Base-by-base conservation (phyloP, 116 monocot genomes). In the Phalaenopsis hybrid region DNA sequence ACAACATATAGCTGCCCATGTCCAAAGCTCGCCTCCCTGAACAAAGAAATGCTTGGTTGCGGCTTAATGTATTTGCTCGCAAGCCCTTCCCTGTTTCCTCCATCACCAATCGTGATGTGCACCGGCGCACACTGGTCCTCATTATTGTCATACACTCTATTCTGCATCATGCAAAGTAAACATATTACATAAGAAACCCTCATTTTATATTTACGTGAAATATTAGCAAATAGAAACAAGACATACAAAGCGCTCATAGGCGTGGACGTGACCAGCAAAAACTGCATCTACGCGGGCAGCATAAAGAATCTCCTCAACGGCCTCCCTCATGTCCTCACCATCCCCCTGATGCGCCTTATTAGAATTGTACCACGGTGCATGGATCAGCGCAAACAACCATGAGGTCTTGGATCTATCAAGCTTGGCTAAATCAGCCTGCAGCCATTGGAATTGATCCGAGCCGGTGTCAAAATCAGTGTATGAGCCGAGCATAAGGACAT, bases 21-120 rank as follows among this genome's bases (percentile, higher is more conserved):
- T 75, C 95, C 95, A 63, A 98, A 98, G 84, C 97, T 98, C 20
- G 95, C 97, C 85, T 98, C 95, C 58, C 97, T 82, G 79, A 95
- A 98, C 80, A 87, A 44, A 37, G 97, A 98, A 17, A 93, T 88
- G 51, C 13, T 74, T 0, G 91, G 93, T 81, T 83, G 28, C 0
- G 96, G 96, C 15, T 91, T 72, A 15, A 45, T 7, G 70, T 87
- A 95, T 6, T 80, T 20, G 5, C 13, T 77, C 10, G 94, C 97
- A 49, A 97, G 51, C n/a, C 97, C 97, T 82, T 94, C 94, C 74
- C 73, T 86, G 84, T 97, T 97, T 49, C 95, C 97, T 2, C 97
- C 97, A n/a, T 94, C 97, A 1, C 97, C 97, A 12, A 97, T 90
- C n/a, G 88, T 94, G 58, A 97, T 93, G 84, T 97, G 85, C 83